Conservation (phyloP, 2,329 filamentous ascomycete species). For the Calonectria leucothoes region DNA sequence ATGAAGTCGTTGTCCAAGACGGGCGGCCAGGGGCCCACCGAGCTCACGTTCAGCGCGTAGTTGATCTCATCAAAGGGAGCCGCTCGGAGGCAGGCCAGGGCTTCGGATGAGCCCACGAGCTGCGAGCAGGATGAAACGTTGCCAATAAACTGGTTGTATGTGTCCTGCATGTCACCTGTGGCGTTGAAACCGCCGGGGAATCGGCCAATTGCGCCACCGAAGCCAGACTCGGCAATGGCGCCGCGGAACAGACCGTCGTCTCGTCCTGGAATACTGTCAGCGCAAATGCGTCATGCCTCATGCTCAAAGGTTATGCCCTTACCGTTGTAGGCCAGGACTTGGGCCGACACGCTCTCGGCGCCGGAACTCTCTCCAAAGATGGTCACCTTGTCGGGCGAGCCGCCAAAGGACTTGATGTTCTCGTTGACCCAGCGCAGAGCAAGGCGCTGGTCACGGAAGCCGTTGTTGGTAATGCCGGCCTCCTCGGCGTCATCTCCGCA, state of each 20-base stretch:
- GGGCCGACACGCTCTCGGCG: slow-evolving; percentile 56
- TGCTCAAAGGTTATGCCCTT: not conserved
- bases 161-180: slow-evolving; percentile 40
- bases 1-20: slow-evolving; percentile 52
- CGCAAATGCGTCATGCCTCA: accelerated
- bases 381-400: slow-evolving; percentile 58
- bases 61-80: slow-evolving; percentile 45
- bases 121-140: slow-evolving; percentile 36
- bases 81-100: slow-evolving; percentile 43
- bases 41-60: slow-evolving; percentile 22
- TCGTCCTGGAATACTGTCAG: slow-evolving; percentile 41
- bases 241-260: slow-evolving; percentile 64
- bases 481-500: slow-evolving; percentile 52
- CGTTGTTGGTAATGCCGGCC: slow-evolving; percentile 60
- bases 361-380: slow-evolving; percentile 65
- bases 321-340: slow-evolving; percentile 61
- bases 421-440: slow-evolving; percentile 60
- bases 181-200: slow-evolving; percentile 44
- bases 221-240: slow-evolving; percentile 62
- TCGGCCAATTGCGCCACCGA: slow-evolving; percentile 46
- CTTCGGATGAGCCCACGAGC: slow-evolving; percentile 35
- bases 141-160: slow-evolving; percentile 44
- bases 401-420: slow-evolving; percentile 59
- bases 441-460: slow-evolving; percentile 60
- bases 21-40: slow-evolving; percentile 35